These are phyloP conservation scores for Corylus americana DNA, from an alignment of 306 rosid species.

Conservation along the genomic window DNA sequence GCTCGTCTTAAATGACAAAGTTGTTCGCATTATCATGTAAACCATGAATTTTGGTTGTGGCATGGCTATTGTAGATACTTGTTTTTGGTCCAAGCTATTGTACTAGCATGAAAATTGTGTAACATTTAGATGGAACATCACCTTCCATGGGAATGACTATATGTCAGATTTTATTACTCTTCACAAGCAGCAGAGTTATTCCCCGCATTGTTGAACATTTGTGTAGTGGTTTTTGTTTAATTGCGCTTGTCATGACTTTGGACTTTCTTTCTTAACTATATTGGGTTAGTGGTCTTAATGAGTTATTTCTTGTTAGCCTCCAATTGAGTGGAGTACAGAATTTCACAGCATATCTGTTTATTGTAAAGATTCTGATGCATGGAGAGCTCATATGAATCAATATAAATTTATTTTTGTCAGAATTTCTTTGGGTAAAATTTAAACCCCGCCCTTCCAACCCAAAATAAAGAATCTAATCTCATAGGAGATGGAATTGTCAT, in stretches of 20 bases:
- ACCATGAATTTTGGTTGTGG: background rate
- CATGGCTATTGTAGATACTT: background rate
- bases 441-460: background rate
- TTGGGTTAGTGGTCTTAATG: conserved; percentile 1
- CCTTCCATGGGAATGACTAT: background rate
- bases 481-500: background rate
- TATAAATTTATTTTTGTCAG: background rate
- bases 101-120: background rate
- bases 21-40: background rate
- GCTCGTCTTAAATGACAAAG: conserved; percentile 3
- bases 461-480: background rate
- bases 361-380: background rate
- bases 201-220: background rate
- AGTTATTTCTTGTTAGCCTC: background rate
- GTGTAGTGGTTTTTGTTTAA: background rate
- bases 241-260: background rate
- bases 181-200: background rate
- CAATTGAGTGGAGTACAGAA: background rate
- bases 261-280: background rate
- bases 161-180: background rate
- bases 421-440: background rate
- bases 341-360: background rate
- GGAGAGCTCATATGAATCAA: background rate
- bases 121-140: background rate
- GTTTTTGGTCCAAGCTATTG: no score